These are phyloP conservation scores for Piedraia hortae DNA, from an alignment of 2,329 filamentous ascomycete genomes.

Conservation along the genomic window DNA sequence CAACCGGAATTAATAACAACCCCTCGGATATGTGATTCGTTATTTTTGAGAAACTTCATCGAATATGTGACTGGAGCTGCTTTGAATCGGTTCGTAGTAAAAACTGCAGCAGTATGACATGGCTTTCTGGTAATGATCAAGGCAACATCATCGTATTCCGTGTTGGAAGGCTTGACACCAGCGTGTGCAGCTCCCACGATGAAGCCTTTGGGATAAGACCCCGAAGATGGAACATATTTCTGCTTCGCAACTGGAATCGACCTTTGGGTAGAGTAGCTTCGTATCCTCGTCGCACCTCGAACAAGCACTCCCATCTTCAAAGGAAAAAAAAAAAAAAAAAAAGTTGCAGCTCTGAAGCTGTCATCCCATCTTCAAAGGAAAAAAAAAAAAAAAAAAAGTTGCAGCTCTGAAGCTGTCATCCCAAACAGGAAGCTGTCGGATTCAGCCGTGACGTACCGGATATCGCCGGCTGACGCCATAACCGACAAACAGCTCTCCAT, in stretches of 20 bases:
- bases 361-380: too few species aligned
- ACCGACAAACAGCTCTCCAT: too few species aligned
- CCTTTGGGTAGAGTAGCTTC: slow-evolving; percentile 29
- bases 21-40: slow-evolving; percentile 20
- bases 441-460: too few species aligned
- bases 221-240: slow-evolving; percentile 65
- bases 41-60: slow-evolving; percentile 24
- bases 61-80: slow-evolving; percentile 82
- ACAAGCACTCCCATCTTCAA: not conserved
- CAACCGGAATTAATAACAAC: slow-evolving; percentile 89
- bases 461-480: too few species aligned
- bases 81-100: slow-evolving; percentile 96
- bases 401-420: too few species aligned
- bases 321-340: too few species aligned
- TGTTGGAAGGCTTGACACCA: slow-evolving; percentile 82
- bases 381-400: too few species aligned
- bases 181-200: slow-evolving; percentile 64
- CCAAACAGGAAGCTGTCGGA: not conserved
- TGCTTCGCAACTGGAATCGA: slow-evolving; percentile 51
- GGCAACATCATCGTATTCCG: slow-evolving; percentile 68
- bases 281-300: too few species aligned
- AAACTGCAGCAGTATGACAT: slow-evolving; percentile 70
- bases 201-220: slow-evolving; percentile 79
- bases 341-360: too few species aligned
- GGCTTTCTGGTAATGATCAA: slow-evolving; percentile 66